Base-by-base conservation (phyloP, 306 rosid genomes). In the Trifolium pratense region DNA sequence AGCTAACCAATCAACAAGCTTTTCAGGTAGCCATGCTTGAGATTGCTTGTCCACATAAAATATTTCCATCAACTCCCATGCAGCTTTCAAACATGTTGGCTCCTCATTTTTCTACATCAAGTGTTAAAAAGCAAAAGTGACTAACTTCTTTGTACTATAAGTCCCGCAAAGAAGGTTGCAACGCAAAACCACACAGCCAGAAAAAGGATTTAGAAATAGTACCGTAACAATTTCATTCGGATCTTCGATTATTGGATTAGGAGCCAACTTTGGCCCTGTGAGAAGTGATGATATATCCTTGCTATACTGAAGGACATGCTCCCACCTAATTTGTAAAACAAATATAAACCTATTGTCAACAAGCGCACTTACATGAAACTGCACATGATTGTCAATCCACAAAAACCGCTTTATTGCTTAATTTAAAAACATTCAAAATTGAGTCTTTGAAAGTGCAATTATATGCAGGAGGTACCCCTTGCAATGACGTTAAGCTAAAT, bases 1-100 rank as follows among this genome's bases (percentile, higher is more conserved):
- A 74, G 94, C 87, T 87, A 93, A 78, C 97, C 98, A 93, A 87
- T 93, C 98, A 79, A 91, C 94, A 74, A 93, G 92, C 73, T 88
- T 90, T 81, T 93, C 98, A 56, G 87, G 89, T 75, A 86, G 87
- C 96, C 96, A 93, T 58, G 94, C 80, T 84, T 88, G 97, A 68
- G 90, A 90, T 71, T 83, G 88, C 81, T 88, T 93, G 87, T 93
- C 98, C 1, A 87, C 97, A 80, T 89, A 93, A 83, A 93, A 93
- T 75, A 93, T 86, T 82, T 88, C 94, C 90, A 93, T 80, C 81
- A 91, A 77, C 86, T 93, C 91, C 98, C 98, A 93, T 5, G 97
- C 98, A 55, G 97, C 97, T 87, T 91, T 91, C 85, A 89, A 77
- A 73, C 86, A 83, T 36, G 92, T 88, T 16, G 96, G 92, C 85